Conservation (phyloP, 2,329 filamentous ascomycete genomes). For the Thelonectria blattea region DNA sequence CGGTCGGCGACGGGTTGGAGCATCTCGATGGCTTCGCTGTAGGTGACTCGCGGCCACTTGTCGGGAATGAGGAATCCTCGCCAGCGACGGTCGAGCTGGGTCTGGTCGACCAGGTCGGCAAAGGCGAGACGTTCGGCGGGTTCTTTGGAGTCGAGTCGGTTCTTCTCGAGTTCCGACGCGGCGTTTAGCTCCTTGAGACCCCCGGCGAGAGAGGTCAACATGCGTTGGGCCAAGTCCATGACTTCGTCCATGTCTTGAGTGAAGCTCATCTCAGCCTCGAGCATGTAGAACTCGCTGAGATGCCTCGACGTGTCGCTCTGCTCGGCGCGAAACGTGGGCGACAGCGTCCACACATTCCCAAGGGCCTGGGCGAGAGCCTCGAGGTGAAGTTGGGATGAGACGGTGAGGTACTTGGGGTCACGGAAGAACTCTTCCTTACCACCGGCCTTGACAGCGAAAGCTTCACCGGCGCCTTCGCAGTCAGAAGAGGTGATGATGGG, state of each 20-base stretch:
- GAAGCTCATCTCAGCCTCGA: constrained; percentile 90
- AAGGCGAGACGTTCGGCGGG: constrained; percentile 51
- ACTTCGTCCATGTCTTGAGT: constrained; percentile 71
- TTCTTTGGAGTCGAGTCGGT: constrained; percentile 45
- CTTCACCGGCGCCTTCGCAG: constrained; percentile 95
- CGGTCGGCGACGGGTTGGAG: constrained; percentile 65
- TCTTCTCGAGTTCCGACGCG: constrained; percentile 51
- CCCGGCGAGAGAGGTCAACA: constrained; percentile 65
- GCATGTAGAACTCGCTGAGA: constrained; percentile 98
- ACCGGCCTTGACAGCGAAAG: constrained; percentile 74
- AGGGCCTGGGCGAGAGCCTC: constrained; percentile 90
- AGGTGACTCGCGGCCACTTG: constrained; percentile 82
- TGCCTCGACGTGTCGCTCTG: constrained; percentile 92
- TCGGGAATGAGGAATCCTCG: constrained; percentile 60
- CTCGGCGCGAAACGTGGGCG: constrained; percentile 92
- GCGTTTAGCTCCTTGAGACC: constrained; percentile 50
- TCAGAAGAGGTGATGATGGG: constrained; percentile 96
- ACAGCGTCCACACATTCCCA: constrained; percentile 90
- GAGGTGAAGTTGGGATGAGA: constrained; percentile 92
- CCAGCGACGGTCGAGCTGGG: constrained; percentile 73
- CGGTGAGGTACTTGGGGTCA: constrained; percentile 89
- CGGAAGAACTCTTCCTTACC: constrained; percentile 70
- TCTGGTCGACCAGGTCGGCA: constrained; percentile 49
- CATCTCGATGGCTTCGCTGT: constrained; percentile 75
- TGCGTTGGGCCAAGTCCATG: constrained; percentile 80